These are phyloP conservation scores for Cucumis cinereus DNA, from an alignment of 306 rosid species.

Conservation along the genomic window DNA sequence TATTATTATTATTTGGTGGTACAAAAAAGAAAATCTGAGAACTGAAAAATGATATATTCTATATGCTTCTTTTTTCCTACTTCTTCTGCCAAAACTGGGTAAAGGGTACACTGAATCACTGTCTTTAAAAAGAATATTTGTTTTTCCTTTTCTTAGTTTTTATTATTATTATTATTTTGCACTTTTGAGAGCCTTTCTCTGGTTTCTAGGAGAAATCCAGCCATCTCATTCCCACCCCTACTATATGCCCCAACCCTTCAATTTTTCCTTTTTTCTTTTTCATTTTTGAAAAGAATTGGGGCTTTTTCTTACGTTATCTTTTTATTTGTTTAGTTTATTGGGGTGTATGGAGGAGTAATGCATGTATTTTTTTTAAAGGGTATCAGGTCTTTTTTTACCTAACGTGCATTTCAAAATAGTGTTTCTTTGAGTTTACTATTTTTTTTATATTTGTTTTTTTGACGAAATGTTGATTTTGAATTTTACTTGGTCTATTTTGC, in stretches of 20 bases:
- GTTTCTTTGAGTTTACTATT: too few relatives aligned
- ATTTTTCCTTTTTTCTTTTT: neutral
- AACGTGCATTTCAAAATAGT: too few relatives aligned
- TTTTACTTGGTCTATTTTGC: too few relatives aligned
- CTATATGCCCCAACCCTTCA: neutral
- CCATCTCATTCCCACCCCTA: neutral
- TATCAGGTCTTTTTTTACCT: too few relatives aligned
- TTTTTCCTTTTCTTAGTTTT: neutral
- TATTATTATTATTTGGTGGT: neutral
- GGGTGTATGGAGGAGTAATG: too few relatives aligned
- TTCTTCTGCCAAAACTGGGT: conserved; percentile 1
- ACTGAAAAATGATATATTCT: conserved; percentile 1
- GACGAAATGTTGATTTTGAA: too few relatives aligned
- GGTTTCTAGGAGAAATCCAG: conserved; percentile 4
- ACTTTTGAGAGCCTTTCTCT: conserved; percentile 7
- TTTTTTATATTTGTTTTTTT: too few relatives aligned
- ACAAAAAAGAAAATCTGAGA: neutral
- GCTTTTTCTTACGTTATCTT: too few relatives aligned
- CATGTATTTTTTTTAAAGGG: too few relatives aligned
- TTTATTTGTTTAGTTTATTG: too few relatives aligned
- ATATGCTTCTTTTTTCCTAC: neutral
- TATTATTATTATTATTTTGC: neutral
- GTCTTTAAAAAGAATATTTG: conserved; percentile 7
- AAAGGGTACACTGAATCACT: neutral
- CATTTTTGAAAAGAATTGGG: too few relatives aligned